Percentiles rank a stretch among this genome's conserved stretches.
Conservation (phyloP, 2,329 filamentous ascomycete genomes). For the Parasarocladium wereldwijsianum region DNA sequence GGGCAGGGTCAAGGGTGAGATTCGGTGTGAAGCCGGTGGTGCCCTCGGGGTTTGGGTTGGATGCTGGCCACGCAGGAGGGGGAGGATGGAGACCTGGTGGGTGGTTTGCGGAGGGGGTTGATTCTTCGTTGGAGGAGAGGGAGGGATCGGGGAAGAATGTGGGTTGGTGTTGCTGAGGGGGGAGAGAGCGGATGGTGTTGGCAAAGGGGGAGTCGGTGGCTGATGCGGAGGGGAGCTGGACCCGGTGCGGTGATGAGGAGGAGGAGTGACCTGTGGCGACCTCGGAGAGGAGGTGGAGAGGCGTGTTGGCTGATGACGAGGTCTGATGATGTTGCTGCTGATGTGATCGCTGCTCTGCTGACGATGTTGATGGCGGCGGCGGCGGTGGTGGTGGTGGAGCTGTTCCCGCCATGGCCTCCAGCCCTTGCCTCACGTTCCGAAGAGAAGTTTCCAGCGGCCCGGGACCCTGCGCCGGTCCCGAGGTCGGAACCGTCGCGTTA, state of each 20-base stretch:
- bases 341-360: slow-evolving; percentile 8
- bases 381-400: background rate
- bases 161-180: too few species aligned
- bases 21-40: too few species aligned
- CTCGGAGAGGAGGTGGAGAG: slow-evolving; percentile 41
- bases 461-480: too few species aligned
- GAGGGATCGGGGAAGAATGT: slow-evolving; percentile 3
- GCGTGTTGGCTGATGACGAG: slow-evolving; percentile 26
- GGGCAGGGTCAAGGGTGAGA: too few species aligned
- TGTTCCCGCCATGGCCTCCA: background rate
- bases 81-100: too few species aligned
- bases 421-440: too few species aligned
- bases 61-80: too few species aligned
- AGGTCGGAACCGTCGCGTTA: background rate
- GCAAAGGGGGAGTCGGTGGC: background rate
- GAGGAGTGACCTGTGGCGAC: slow-evolving; percentile 38
- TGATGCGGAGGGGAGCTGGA: background rate
- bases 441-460: too few species aligned
- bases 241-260: slow-evolving; percentile 2
- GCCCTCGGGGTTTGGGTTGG: too few species aligned
- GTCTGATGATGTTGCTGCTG: slow-evolving; percentile 5
- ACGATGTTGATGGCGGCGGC: slow-evolving; percentile 3
- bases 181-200: background rate
- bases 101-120: too few species aligned
- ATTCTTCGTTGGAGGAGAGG: background rate